Evolutionary conservation across 31 red algal genomes (phyloP).

Genomic region (Bonnemaisonia californica): DNA sequence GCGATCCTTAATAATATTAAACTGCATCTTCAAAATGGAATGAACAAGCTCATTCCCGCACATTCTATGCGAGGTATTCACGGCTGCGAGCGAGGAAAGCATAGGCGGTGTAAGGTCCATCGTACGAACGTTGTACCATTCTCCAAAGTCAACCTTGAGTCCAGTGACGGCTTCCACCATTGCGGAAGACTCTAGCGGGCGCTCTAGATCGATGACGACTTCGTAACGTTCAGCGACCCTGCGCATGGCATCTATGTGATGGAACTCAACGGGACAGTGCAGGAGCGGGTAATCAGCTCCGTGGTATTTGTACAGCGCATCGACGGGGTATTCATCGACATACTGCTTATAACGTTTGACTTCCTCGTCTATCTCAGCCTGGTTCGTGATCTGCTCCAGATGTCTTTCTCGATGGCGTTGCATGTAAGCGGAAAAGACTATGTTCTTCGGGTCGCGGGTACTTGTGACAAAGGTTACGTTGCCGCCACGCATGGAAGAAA

Average conservation of each 20-base stretch:
- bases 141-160: slow-evolving; percentile 23
- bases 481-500: slow-evolving; percentile 17
- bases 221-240: slow-evolving; percentile 39
- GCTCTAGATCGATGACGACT: slow-evolving; percentile 31
- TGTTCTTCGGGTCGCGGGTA: slow-evolving; percentile 27
- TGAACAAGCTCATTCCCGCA: slow-evolving; percentile 44
- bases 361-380: slow-evolving; percentile 24
- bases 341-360: slow-evolving; percentile 25
- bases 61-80: slow-evolving; percentile 9
- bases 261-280: slow-evolving; percentile 8
- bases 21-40: slow-evolving; percentile 27
- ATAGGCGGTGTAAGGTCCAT: background rate
- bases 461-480: slow-evolving; percentile 55
- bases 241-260: slow-evolving; percentile 40
- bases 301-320: slow-evolving; percentile 42
- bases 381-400: slow-evolving; percentile 14
- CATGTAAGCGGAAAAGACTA: slow-evolving; percentile 42
- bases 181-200: slow-evolving; percentile 20
- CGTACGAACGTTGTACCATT: slow-evolving; percentile 37
- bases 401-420: slow-evolving; percentile 28
- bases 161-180: slow-evolving; percentile 46
- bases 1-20: slow-evolving; percentile 51
- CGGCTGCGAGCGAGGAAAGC: background rate
- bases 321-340: slow-evolving; percentile 30
- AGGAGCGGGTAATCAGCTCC: slow-evolving; percentile 12